phyloP scores from a whole-genome alignment of 805 yeast genomes.

The Yamadazyma scolyti region DNA sequence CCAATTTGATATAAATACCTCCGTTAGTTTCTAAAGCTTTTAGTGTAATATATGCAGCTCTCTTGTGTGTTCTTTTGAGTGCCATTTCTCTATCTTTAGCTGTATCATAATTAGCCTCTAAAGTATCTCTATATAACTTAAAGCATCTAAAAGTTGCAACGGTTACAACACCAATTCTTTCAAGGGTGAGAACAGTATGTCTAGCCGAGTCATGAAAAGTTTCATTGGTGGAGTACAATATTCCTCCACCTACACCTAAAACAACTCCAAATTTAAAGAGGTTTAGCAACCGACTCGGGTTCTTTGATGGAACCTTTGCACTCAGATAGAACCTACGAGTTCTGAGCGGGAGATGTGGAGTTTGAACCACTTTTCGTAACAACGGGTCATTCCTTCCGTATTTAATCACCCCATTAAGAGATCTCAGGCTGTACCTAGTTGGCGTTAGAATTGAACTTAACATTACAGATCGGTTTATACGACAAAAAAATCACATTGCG shows the following conservation, averaged over 20 bases:
- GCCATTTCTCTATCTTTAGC: constrained; percentile 47
- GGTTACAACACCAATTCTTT: constrained; percentile 60
- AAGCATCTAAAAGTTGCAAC: constrained; percentile 74
- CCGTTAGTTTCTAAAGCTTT: constrained; percentile 81
- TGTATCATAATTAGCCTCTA: constrained; percentile 41
- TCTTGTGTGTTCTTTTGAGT: constrained; percentile 61
- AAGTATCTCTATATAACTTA: constrained; percentile 56
- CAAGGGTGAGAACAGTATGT: constrained; percentile 33
- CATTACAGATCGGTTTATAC: too few relatives aligned
- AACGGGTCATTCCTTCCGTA: too few relatives aligned
- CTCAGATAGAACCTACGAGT: too few relatives aligned
- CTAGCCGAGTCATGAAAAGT: constrained; percentile 26
- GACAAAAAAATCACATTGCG: too few relatives aligned
- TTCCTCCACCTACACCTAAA: constrained; percentile 23
- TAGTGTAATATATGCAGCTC: constrained; percentile 76
- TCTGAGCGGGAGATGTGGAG: too few relatives aligned
- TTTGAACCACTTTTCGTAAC: neutral
- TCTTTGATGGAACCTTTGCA: too few relatives aligned
- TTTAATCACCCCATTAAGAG: too few relatives aligned
- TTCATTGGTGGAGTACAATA: constrained; percentile 36
- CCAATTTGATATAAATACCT: constrained; percentile 89
- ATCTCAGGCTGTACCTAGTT: too few relatives aligned
- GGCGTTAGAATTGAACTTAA: too few relatives aligned
- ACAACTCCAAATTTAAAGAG: constrained; percentile 19
- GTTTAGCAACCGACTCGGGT: constrained; percentile 1